Conservation (phyloP, 768 basidiomycete species). For the Lactarius sp. region DNA sequence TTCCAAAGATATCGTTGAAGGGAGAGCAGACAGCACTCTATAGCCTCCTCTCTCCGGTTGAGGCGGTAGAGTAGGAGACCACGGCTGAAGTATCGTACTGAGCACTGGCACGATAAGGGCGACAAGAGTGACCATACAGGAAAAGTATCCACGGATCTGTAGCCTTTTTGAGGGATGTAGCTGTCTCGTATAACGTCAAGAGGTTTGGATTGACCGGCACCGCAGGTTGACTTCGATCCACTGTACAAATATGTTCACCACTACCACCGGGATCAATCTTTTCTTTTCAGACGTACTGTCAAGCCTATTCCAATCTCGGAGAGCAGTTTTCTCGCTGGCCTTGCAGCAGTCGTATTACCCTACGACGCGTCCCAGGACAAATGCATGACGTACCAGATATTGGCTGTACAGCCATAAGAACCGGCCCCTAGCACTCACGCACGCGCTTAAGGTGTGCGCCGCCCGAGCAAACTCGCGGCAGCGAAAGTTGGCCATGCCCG, state of each 20-base stretch:
- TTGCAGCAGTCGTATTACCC: slow-evolving; percentile 31
- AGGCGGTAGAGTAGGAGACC: slow-evolving; percentile 78
- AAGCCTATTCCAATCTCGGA: slow-evolving; percentile 81
- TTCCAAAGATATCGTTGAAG: slow-evolving; percentile 26
- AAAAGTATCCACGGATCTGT: slow-evolving; percentile 82
- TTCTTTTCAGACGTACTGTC: slow-evolving; percentile 47
- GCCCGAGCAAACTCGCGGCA: slow-evolving; percentile 75
- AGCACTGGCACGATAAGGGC: slow-evolving; percentile 4
- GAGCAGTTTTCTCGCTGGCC: slow-evolving; percentile 80
- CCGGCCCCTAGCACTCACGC: slow-evolving; percentile 63
- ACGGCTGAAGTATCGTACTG: slow-evolving; percentile 47
- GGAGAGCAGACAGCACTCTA: slow-evolving; percentile 72
- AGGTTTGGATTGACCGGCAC: slow-evolving; percentile 59
- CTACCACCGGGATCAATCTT: neutral
- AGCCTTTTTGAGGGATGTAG: slow-evolving; percentile 38
- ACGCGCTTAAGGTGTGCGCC: slow-evolving; percentile 55
- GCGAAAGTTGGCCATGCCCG: slow-evolving; percentile 71
- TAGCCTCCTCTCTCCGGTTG: slow-evolving; percentile 77
- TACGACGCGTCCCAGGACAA: slow-evolving; percentile 7
- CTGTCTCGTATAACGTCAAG: slow-evolving; percentile 52
- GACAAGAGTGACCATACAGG: slow-evolving; percentile 43
- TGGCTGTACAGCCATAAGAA: slow-evolving; percentile 79
- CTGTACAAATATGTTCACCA: slow-evolving; percentile 35
- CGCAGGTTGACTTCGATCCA: slow-evolving; percentile 63
- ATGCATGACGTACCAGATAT: slow-evolving; percentile 64